Base-by-base conservation (phyloP, 129 eudicot species). In the Gnaphalium uliginosum region DNA sequence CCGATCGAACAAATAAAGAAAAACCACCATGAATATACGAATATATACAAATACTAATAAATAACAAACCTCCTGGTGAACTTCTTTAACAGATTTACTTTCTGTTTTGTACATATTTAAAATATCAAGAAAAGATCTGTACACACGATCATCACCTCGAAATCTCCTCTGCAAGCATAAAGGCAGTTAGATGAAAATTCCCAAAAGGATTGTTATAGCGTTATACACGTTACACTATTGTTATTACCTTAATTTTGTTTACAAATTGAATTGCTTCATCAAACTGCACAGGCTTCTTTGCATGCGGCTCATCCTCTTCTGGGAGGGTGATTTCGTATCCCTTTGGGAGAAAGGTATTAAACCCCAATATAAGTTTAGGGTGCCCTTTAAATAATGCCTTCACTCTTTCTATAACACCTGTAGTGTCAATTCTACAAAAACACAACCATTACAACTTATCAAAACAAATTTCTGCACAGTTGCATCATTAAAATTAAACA, bases 291-390 rank as follows among this genome's bases (percentile, higher is more conserved):
- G 86, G 86, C 78, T 89, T 94, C 86, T 90, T 94, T 23, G 43
- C 78, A 66, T 37, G 78, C 56, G 73, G 81, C n/a, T 83, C 96
- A 59, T 81, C 86, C 76, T 86, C 92, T 0, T 79, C 67, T 23
- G 87, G 65, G 66, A 90, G 89, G 68, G 86, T 84, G 79, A 89
- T 91, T 77, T 87, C 87, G 78, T 84, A 84, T 66, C 93, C 97
- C 81, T 89, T 89, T 0, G 99, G 99, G 68, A 94, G 81, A 84
- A 94, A 94, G 76, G 97, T 80, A 74, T 94, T 94, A 78, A 94
- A 94, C 53, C 99, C 99, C 75, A 91, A 83, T 64, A 94, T 94
- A 68, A 94, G 83, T 66, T 86, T 75, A 7, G 71, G 79, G 65
- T 91, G 82, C 46, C 94, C 99, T 83, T 72, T 80, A 80, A 94